Base-by-base conservation (phyloP, 1,139 yeast species). In the Suhomyces bribrorum region DNA sequence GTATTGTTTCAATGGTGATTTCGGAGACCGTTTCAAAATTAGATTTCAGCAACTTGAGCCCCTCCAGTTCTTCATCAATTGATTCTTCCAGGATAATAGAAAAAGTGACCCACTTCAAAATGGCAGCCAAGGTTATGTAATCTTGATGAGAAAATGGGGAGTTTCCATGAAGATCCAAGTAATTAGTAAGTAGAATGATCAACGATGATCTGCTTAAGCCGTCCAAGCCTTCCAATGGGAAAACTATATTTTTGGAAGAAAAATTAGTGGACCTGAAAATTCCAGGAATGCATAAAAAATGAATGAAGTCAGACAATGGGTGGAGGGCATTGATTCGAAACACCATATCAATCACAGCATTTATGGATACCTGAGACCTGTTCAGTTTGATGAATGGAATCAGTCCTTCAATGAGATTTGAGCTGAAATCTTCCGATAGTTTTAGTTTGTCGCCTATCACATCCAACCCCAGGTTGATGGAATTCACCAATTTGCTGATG, bases 41-140 rank as follows among this genome's bases (percentile, higher is more conserved):
- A 14, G 33, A 11, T 27, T 18, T n/a, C 8, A 13, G n/a, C n/a
- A 8, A 5, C n/a, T 5, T n/a, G 17, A n/a, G 18, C 8, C 11
- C 12, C 15, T 48, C 52, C 2, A 39, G 45, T n/a, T 40, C 47
- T 6, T 50, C 52, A 14, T 46, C 54, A 5, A 41, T 45, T 5
- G 45, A 47, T 16, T 44, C 50, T n/a, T 30, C 31, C 13, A 41
- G 37, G 2, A 31, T 30, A 4, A 60, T 37, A 1, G 62, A 50
- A 30, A 55, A 55, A 3, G 56, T 38, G n/a, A 64, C 46, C 2
- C 49, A 41, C 2, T 59, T 47, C 6, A 66, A 50, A 5, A 66
- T 46, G 6, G 48, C 43, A 1, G 56, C 61, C 14, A 65, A 45
- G 4, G 52, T 42, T 6, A 38, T 7, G 40, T 48, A 62, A 38